Evolutionary conservation across 2,329 filamentous ascomycete genomes (phyloP).

Genomic region (Aureobasidium sp.): DNA sequence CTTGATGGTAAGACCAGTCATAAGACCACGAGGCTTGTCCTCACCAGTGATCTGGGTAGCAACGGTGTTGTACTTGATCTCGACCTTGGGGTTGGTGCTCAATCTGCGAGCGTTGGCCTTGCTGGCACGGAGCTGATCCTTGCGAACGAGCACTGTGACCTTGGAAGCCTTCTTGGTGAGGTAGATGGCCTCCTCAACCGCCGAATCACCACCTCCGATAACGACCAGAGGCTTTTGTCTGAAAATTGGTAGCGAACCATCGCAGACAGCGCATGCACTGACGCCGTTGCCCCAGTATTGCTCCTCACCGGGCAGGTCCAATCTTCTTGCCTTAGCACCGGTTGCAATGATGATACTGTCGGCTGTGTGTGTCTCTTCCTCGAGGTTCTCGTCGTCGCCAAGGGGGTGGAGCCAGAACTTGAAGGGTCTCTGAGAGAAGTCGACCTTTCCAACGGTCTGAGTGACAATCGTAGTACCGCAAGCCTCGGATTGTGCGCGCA

Average conservation of each 20-base stretch:
- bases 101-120: constrained; percentile 88
- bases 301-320: constrained; percentile 80
- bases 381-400: constrained; percentile 68
- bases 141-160: constrained; percentile 87
- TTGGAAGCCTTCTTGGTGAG: constrained; percentile 95
- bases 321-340: constrained; percentile 79
- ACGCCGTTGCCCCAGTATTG: constrained; percentile 97
- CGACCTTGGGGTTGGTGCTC: constrained; percentile 77
- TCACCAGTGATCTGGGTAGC: constrained; percentile 80
- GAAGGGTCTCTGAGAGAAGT: constrained; percentile 78
- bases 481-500: constrained; percentile 82
- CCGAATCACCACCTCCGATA: constrained; percentile 93
- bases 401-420: constrained; percentile 66
- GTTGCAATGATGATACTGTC: constrained; percentile 92
- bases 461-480: constrained; percentile 91
- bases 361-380: constrained; percentile 69
- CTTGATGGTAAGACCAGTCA: constrained; percentile 80
- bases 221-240: constrained; percentile 91
- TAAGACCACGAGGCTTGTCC: constrained; percentile 63
- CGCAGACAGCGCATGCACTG: constrained; percentile 93
- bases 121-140: constrained; percentile 76
- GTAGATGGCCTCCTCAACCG: constrained; percentile 95
- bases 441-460: constrained; percentile 84
- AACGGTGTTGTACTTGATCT: constrained; percentile 75
- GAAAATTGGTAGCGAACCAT: constrained; percentile 96